Conservation (phyloP, 768 basidiomycete genomes). For the Tricholoma flavovirens region DNA sequence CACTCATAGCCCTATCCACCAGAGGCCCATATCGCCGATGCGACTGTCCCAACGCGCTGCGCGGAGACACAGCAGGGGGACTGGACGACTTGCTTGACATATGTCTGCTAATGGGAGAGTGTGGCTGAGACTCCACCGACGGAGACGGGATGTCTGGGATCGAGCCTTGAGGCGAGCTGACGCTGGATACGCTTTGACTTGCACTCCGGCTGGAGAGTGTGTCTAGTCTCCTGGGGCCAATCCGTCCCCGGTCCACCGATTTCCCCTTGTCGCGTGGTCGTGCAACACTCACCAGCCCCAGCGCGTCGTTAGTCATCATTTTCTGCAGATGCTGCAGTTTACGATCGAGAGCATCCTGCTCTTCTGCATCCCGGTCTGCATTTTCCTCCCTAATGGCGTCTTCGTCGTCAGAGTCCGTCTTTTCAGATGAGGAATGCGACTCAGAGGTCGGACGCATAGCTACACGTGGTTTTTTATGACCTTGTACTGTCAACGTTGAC, state of each 20-base stretch:
- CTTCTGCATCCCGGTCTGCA: slow-evolving; percentile 58
- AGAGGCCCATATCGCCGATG: slow-evolving; percentile 43
- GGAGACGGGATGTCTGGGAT: slow-evolving; percentile 81
- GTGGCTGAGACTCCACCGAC: slow-evolving; percentile 48
- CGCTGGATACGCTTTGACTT: slow-evolving; percentile 71
- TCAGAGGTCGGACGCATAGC: slow-evolving; percentile 30
- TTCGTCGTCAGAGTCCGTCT: slow-evolving; percentile 55
- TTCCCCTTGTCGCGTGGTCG: slow-evolving; percentile 35
- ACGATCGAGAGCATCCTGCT: slow-evolving; percentile 58
- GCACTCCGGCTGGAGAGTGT: slow-evolving; percentile 46
- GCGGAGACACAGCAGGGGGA: slow-evolving; percentile 52
- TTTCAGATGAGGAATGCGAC: slow-evolving; percentile 50
- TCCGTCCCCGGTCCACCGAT: slow-evolving; percentile 41
- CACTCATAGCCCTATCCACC: slow-evolving; percentile 38
- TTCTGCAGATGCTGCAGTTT: slow-evolving; percentile 65
- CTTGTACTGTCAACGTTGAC: slow-evolving; percentile 68
- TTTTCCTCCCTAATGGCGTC: slow-evolving; percentile 65
- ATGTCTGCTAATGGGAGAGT: slow-evolving; percentile 48
- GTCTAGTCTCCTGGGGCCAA: slow-evolving; percentile 31
- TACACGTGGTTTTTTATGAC: slow-evolving; percentile 31
- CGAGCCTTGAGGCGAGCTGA: slow-evolving; percentile 70
- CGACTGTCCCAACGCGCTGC: slow-evolving; percentile 47
- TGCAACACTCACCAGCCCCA: slow-evolving; percentile 58
- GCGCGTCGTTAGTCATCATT: slow-evolving; percentile 67
- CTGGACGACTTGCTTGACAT: slow-evolving; percentile 55